Base-by-base conservation (phyloP, 768 basidiomycete species). In the Amanita molliuscula region DNA sequence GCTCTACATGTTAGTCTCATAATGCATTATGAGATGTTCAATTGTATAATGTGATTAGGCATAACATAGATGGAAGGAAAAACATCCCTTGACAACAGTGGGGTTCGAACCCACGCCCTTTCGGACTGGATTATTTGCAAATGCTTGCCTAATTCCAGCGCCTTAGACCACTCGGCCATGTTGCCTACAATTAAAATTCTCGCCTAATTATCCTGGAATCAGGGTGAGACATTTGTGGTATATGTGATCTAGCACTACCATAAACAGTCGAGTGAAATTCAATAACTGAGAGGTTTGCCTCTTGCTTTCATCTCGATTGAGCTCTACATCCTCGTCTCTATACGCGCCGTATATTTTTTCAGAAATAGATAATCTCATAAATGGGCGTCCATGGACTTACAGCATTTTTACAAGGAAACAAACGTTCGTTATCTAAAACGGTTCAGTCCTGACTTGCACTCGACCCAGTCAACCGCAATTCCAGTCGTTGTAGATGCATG, bases 401-500 rank as follows among this genome's bases (percentile, higher is more conserved):
- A 42, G 75, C 74, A 6, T 79, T 72, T 60, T 62, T 79, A 37
- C 68, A 71, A 43, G 77, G 77, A 58, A 70, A 76, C 53, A 65
- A 65, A 45, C 72, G 73, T 9, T 47, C 54, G 4, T 62, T 79
- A 25, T 72, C 73, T 9, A 62, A 61, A 38, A 62, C 66, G 4
- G 56, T 59, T 51, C 53, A 59, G 29, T 44, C 64, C 64, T 47
- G 44, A 61, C 48, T 35, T 55, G 48, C 33, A 53, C 20, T 44
- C 58, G n/a, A 44, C 56, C 37, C 55, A 60, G 3, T 55, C 50
- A 38, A 48, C 50, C 21, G 51, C 64, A 43, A 69, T 73, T 16
- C 68, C 77, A 28, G 67, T 89, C 52, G 82, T 92, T 7, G 76
- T 91, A 44, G 88, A 92, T 67, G 88, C 78, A 40, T 88, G 83